Percentiles rank a stretch among this genome's conserved stretches.
Evolutionary conservation across 2,329 filamentous ascomycete species (phyloP).

Genomic region (Sphaceloma murrayae): DNA sequence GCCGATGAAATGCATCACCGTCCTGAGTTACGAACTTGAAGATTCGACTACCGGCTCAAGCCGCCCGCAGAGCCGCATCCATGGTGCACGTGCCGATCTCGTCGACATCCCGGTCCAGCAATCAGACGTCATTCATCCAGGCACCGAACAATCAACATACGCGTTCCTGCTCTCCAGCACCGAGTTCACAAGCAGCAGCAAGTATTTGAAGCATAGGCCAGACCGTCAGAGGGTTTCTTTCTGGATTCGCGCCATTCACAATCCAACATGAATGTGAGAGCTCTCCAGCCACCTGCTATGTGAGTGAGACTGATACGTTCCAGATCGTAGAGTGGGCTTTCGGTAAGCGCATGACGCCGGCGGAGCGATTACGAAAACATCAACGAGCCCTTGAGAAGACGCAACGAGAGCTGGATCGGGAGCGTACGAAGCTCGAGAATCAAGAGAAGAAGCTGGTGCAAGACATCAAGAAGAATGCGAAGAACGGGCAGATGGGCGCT

Average conservation of each 20-base stretch:
- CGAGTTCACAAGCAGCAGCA: too few relatives aligned
- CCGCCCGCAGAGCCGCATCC: constrained; percentile 12
- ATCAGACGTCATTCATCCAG: constrained; percentile 12
- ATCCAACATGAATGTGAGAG: constrained; percentile 51
- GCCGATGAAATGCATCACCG: constrained; percentile 14
- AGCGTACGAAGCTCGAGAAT: constrained; percentile 91
- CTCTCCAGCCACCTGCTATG: too few relatives aligned
- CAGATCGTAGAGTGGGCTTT: constrained; percentile 98
- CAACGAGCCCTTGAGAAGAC: constrained; percentile 96
- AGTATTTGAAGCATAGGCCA: too few relatives aligned
- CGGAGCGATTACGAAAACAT: constrained; percentile 83
- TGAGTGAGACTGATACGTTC: constrained; percentile 13
- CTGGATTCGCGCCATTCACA: too few relatives aligned
- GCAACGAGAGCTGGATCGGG: constrained; percentile 88
- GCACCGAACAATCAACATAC: neutral
- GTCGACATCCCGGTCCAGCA: too few relatives aligned
- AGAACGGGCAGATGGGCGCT: constrained; percentile 96
- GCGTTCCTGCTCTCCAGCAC: neutral
- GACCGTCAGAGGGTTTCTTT: too few relatives aligned
- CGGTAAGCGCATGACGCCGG: constrained; percentile 97
- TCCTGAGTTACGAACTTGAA: neutral
- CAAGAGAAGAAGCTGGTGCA: constrained; percentile 95
- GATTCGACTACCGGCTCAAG: neutral
- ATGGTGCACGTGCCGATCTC: too few relatives aligned
- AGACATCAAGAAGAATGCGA: constrained; percentile 96